Evolutionary conservation across 2,329 filamentous ascomycete species (phyloP).

Genomic region (Lecanosticta acicola): DNA sequence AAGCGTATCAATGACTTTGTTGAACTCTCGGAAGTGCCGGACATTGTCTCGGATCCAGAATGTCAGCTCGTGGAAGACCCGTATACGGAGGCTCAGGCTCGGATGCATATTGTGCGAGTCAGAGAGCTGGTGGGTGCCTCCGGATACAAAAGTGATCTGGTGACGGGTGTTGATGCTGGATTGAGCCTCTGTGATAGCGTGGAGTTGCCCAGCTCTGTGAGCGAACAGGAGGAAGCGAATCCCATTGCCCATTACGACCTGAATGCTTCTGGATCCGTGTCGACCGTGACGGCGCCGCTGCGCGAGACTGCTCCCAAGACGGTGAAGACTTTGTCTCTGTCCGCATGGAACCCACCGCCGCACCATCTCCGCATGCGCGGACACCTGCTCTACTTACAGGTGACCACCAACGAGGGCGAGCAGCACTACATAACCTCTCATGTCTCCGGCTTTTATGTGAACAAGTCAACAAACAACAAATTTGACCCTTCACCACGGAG

Average conservation of each 20-base stretch:
- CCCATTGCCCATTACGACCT: constrained; percentile 72
- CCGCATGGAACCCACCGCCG: constrained; percentile 93
- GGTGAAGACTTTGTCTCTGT: constrained; percentile 80
- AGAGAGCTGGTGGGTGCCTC: constrained; percentile 90
- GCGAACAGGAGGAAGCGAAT: constrained; percentile 24
- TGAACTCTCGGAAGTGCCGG: constrained; percentile 81
- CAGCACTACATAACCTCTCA: constrained; percentile 90
- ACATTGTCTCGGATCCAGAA: constrained; percentile 69
- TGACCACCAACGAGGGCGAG: constrained; percentile 90
- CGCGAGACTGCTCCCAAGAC: constrained; percentile 75
- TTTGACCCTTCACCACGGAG: constrained; percentile 84
- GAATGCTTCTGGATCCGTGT: constrained; percentile 59
- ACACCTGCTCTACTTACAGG: constrained; percentile 82
- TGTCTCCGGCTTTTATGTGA: constrained; percentile 92
- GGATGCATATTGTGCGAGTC: constrained; percentile 86
- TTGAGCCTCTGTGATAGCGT: constrained; percentile 82
- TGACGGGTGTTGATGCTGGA: constrained; percentile 81
- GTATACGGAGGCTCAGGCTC: constrained; percentile 96
- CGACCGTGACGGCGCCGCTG: constrained; percentile 62
- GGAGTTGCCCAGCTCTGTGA: constrained; percentile 23
- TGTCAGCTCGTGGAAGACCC: constrained; percentile 84
- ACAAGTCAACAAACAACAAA: constrained; percentile 90
- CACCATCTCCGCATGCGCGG: constrained; percentile 86
- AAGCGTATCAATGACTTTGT: constrained; percentile 92
- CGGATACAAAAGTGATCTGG: constrained; percentile 77